Percentiles rank a stretch among this genome's conserved stretches.
phyloP scores from a whole-genome alignment of 768 basidiomycete species.

The Vishniacozyma victoriae region DNA sequence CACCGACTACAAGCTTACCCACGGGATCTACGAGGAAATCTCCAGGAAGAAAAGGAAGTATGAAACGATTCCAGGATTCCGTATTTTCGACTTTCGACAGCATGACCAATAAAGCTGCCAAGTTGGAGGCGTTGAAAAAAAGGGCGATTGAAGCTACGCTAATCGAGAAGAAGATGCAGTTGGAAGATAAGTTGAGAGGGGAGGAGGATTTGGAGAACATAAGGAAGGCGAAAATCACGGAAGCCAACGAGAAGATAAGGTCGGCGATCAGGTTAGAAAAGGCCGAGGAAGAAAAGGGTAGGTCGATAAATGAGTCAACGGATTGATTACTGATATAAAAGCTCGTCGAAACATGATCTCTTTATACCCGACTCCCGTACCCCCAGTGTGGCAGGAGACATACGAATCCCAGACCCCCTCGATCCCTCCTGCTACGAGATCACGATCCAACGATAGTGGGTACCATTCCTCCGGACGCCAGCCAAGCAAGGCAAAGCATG shows the following conservation, averaged over 20 bases:
- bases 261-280: neutral
- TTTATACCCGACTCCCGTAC: too few species aligned
- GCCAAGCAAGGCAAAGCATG: too few species aligned
- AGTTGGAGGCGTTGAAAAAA: slow-evolving; percentile 29
- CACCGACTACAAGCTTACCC: neutral
- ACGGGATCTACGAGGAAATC: too few species aligned
- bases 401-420: too few species aligned
- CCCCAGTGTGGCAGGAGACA: too few species aligned
- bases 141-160: slow-evolving; percentile 22
- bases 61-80: slow-evolving; percentile 29
- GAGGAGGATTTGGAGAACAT: neutral
- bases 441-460: too few species aligned
- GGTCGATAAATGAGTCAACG: too few species aligned
- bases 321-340: too few species aligned
- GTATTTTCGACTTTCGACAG: slow-evolving; percentile 32
- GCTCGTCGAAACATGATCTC: too few species aligned
- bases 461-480: too few species aligned
- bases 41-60: too few species aligned
- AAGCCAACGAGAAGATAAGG: neutral
- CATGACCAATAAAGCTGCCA: slow-evolving; percentile 38
- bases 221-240: neutral
- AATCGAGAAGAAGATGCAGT: slow-evolving; percentile 10
- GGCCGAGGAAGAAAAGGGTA: neutral
- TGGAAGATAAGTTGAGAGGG: slow-evolving; percentile 1
- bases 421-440: too few species aligned